Base-by-base conservation (phyloP, 345 rosid genomes). In the Punica granatum region DNA sequence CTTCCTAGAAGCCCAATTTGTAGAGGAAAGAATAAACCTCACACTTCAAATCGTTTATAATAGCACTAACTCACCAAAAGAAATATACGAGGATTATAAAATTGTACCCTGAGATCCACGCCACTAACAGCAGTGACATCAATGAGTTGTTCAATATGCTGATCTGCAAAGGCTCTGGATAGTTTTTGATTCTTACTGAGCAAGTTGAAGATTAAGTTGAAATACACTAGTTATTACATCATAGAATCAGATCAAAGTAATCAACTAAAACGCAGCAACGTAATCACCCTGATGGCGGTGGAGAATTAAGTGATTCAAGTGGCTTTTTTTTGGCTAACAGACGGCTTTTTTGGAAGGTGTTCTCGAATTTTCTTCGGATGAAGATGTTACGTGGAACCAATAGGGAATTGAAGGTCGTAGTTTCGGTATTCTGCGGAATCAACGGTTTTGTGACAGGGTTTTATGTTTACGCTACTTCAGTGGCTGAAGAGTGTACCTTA, bases 71-170 rank as follows among this genome's bases (percentile, higher is more conserved):
- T 31, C 35, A 43, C n/a, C 41, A 54, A 67, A 60, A 30, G 6
- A 19, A 54, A 59, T 56, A 6, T 51, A 32, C 8, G 44, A 28
- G 36, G 18, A 16, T 35, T 35, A 30, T 28, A 76, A 68, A 75
- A 67, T 73, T 78, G 44, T 83, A 92, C 99, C 92, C 88, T 82
- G 70, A 95, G 89, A 83, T 92, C 85, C 73, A 95, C 97, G 62
- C 99, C 99, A 72, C 99, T 95, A 82, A 95, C 98, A 80, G 96
- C 98, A 73, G 99, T 90, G 65, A 92, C 98, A 82, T 92, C 99
- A 80, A 90, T 95, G 69, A 95, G 97, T 70, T 92, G 99, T 68
- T 90, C 99, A 74, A 92, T 95, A 84, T 96, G 90, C 81, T 95
- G 98, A 83, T 95, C 98, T 66, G 64, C 71, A 72, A 85, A 83